Evolutionary conservation across 495 filamentous ascomycete species (phyloP), one percentile per base, ranked within the genome.

Genomic region (Hypomontagnella monticulosa): DNA sequence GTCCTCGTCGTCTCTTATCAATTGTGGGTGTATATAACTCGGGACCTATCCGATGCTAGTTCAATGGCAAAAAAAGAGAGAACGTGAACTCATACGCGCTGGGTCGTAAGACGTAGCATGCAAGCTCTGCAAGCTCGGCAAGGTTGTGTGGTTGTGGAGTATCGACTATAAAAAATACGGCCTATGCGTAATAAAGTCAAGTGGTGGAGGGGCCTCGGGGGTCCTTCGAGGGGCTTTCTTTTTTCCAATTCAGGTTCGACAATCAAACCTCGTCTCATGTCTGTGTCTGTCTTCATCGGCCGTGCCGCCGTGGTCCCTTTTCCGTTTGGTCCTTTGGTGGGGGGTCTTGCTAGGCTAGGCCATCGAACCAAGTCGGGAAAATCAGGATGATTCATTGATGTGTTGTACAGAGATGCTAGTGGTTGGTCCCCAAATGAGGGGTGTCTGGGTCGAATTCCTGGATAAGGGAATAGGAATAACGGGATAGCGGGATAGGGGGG

Each of bases 301-400:
- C 59, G 38, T 57, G 40, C 58, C 47, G 47, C 43, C 37, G 36
- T 52, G 54, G 59, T 60, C 66, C 66, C 60, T 23, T 63, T 64
- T 57, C 66, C 66, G 66, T 56, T 23, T 46, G 49, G 59, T 61
- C 55, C 50, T 47, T 12, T 48, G 49, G 62, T 66, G 54, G 66
- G 49, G 55, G 59, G 51, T 59, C 23, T 32, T 32, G n/a, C 36
- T 38, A 38, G 32, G 20, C 55, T 57, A 46, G 54, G 49, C 44
- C 19, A 63, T 69, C 37, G 44, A 63, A 56, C 58, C 66, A 64
- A 56, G 66, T 69, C 66, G 66, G 66, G 66, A 69, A 64, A 64
- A 61, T 60, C 66, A 69, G 60, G 66, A 60, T 69, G 60, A 63
- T 64, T 63, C 66, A 69, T 63, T 53, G 66, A 69, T 69, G 66